Evolutionary conservation across 345 rosid species (phyloP), one percentile per base, ranked within the genome.

Genomic region (Brassica nigra): DNA sequence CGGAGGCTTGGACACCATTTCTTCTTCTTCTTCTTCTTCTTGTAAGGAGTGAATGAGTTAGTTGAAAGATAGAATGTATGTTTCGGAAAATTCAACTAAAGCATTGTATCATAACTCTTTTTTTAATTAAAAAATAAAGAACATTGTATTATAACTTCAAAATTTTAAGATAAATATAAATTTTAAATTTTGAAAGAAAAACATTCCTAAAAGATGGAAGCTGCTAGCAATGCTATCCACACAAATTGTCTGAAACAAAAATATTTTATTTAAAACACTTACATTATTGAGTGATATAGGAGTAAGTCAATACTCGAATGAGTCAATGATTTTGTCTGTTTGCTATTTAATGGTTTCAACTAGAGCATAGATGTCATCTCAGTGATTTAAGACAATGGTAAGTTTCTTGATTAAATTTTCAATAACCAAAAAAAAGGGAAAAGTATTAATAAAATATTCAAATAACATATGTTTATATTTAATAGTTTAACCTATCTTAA

Each of bases 1-100:
- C 75, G 94, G 94, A 73, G 97, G 91, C 76, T 66, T 70, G 15
- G 20, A 18, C 20, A 67, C 77, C 83, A 81, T 81, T 42, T 64
- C 29, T 77, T 31, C 55, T 78, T 33, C 44, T 20, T 3, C 47
- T 55, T 7, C 15, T 47, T 63, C 70, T 55, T 71, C 34, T 66
- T 78, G 16, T 72, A 66, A 71, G 49, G 34, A 71, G 66, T 58
- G 66, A 47, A 47, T 47, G 55, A 47, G 16, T 34, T 57, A 6
- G 29, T 61, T 42, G 77, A 73, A 73, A 73, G 29, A 28, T 42
- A 42, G 15, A 47, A 12, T n/a, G 16, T 47, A 47, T 47, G 55
- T 47, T 47, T 47, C 2, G 55, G 6, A 44, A 47, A 47, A n/a
- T 47, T 47, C 15, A 47, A 47, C n/a, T 14, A 47, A 47, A 39